Base-by-base conservation (phyloP, 2,329 filamentous ascomycete species). In the Xylaria multiplex region DNA sequence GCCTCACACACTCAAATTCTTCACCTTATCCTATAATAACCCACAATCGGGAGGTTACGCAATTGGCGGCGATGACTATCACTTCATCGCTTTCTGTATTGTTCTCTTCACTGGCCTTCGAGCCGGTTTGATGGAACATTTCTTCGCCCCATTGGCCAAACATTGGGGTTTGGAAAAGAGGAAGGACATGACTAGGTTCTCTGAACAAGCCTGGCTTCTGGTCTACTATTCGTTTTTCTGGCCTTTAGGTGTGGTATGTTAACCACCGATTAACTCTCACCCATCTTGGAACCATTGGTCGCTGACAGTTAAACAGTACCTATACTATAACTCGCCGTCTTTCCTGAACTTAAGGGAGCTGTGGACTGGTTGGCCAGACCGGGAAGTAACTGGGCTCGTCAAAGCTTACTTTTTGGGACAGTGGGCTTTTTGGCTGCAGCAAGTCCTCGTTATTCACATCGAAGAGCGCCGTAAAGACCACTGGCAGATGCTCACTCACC, bases 391-490 rank as follows among this genome's bases (percentile, higher is more conserved):
- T 16, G 89, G 90, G 8, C 79, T 92, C 13, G 88, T 92, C 81
- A 98, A 98, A 82, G 89, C 87, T 79, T 99, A 99, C 80, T 92
- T 97, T 74, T 85, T 99, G 37, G 90, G 90, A 14, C 94, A 98
- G 78, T 91, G 94, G 80, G 90, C 91, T 27, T 98, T 97, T 79
- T 97, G 93, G 91, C 80, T 97, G 54, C 95, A 98, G 81, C 94
- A 97, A 81, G 91, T 98, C 70, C 83, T 97, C 37, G 93, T 97
- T 64, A 93, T 98, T 77, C 91, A 97, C 80, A 93, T 98, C 66
- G 96, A 99, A 80, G 92, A 96, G 80, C 89, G 91, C 71, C 88
- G 96, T 75, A 98, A 98, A 81, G 96, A 99, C 74, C 91, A 97
- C 80, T 91, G 89, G 82, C 95, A 98, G 80, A 98, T 98, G 96